phyloP scores from a whole-genome alignment of 139 green algal genomes.

The Eudorina sp. region DNA sequence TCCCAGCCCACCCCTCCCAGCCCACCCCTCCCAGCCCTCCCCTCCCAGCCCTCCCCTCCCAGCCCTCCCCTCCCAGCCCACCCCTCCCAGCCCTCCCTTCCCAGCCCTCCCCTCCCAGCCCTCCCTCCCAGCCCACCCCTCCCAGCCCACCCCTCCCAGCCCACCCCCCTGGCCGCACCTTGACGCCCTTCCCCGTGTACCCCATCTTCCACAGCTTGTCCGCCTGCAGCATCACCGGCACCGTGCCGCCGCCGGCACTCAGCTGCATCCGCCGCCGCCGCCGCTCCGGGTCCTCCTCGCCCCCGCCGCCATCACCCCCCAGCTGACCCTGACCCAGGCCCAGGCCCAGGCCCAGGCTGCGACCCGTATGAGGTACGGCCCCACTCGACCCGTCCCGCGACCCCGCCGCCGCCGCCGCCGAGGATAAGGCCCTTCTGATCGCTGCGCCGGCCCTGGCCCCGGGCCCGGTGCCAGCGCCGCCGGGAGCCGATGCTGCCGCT shows the following conservation, averaged over 20 bases:
- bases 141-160: not conserved
- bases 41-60: too few relatives aligned
- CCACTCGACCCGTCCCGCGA: not conserved
- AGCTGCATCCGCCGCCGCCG: conserved; percentile 11
- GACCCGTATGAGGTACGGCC: too few relatives aligned
- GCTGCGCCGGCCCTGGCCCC: too few relatives aligned
- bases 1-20: too few relatives aligned
- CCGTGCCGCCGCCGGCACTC: conserved; percentile 39
- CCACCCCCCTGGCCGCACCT: conserved; percentile 56
- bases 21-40: too few relatives aligned
- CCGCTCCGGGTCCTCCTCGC: not conserved
- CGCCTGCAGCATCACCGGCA: conserved; percentile 74
- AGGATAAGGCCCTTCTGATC: too few relatives aligned
- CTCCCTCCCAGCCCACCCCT: too few relatives aligned
- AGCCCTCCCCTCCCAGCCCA: too few relatives aligned
- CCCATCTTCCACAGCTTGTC: conserved; percentile 86
- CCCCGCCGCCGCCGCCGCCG: too few relatives aligned
- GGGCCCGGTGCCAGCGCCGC: not conserved
- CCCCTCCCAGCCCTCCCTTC: too few relatives aligned
- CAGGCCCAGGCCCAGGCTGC: not conserved
- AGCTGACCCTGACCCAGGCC: too few relatives aligned
- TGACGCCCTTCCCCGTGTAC: conserved; percentile 84
- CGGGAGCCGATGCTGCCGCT: not conserved
- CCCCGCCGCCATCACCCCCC: not conserved
- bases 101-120: too few relatives aligned